Evolutionary conservation across 2,329 filamentous ascomycete species (phyloP), one percentile per base, ranked within the genome.

Genomic region (Fusarium cicatricum): DNA sequence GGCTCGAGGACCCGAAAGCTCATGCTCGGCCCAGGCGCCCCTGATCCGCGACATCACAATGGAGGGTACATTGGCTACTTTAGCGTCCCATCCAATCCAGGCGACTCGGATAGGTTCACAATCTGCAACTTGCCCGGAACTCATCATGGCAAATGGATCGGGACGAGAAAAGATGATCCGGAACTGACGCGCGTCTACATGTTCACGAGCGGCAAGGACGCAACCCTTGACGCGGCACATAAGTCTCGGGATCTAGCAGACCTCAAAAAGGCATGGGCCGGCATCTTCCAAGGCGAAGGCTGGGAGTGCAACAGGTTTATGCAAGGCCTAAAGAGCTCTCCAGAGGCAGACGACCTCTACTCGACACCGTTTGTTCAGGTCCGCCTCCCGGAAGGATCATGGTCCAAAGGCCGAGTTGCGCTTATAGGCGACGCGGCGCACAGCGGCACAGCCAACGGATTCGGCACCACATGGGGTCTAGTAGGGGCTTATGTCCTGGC

Each of bases 11-110:
- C 58, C 2, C 41, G 57, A 1, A 47, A 33, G 12, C 41, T 60
- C 14, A 61, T 60, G 59, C 58, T 62, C 1, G 58, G 59, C 8
- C 49, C 49, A 3, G 38, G 48, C 4, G 49, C 54, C 11, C 54
- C 54, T 1, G 59, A 62, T 23, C 54, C 59, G 16, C 29, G 58
- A 11, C 42, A 59, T 29, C 43, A 28, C 8, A 40, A 55, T 0
- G 59, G 59, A 4, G 58, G n/a, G 52, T 69, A 61, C 9, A 52
- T 60, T 41, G 58, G 57, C 15, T 60, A 52, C 29, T 61, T 61
- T 31, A 61, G 57, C 26, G 2, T 36, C 19, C 37, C 46, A 11
- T 49, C 46, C 23, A n/a, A 28, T 5, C 21, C 46, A 11, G 29
- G 32, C 10, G 46, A 49, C 16, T 42, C 46, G 5, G 37, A 49